Base-by-base conservation (phyloP, 768 basidiomycete genomes). In the Leccinum subgranulosum region DNA sequence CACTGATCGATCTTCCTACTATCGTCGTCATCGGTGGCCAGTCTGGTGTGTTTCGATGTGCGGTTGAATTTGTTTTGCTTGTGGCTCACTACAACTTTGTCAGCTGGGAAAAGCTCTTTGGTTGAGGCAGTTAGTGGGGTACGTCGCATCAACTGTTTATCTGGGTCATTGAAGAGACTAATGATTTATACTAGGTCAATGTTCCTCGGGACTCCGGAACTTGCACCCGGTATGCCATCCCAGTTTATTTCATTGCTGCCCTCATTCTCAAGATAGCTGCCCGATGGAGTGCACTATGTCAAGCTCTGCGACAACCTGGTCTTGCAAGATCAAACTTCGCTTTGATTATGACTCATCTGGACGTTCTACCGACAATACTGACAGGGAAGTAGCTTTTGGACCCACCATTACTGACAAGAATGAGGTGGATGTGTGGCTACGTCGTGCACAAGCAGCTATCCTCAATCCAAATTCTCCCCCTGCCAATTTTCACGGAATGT, bases 151-250 rank as follows among this genome's bases (percentile, higher is more conserved):
- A 19, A 49, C 54, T 51, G 27, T 43, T 28, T 36, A n/a, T 27
- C 11, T 5, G 23, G 6, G 5, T 8, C 21, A 33, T 10, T 11
- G 21, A 27, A 3, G 17, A 25, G 17, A 11, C 19, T 65, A 29
- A 62, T 17, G 9, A 5, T 21, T 49, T 29, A 17, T 33, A 1
- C 17, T 41, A 86, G 85, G 81, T 85, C 29, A 81, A 71, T 50
- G 84, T 86, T 28, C 84, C 85, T 11, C 73, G 85, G 31, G 85
- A 85, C 43, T 81, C 81, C 45, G 83, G 83, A 21, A 85, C 83
- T 1, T 85, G 84, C 53, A 85, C 83, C 0, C 73, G 82, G 84
- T 81, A 3, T 29, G 59, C n/a, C 15, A 31, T 25, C 17, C 10
- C 1, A 25, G 45, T 43, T 9, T 0, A n/a, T 23, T 39, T 11